Conservation (phyloP, 2,329 filamentous ascomycete genomes). For the Fusarium sp. region DNA sequence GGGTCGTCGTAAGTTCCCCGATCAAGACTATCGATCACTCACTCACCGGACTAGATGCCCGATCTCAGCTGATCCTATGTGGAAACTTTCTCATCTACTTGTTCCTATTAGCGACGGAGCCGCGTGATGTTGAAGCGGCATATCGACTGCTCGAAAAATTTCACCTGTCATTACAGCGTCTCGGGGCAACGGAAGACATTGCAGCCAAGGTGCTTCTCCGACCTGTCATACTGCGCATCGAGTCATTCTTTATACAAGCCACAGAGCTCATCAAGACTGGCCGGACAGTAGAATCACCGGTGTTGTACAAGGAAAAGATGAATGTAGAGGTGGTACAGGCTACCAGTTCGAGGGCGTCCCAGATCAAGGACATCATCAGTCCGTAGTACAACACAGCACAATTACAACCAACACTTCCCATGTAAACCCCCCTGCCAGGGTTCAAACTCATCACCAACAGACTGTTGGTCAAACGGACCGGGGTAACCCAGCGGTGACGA, state of each 20-base stretch:
- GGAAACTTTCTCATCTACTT: slow-evolving; percentile 61
- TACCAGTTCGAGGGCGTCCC: not conserved
- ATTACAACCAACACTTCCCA: not conserved
- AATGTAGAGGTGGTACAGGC: not conserved
- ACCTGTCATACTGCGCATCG: slow-evolving; percentile 50
- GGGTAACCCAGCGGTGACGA: not conserved
- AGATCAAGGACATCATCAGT: not conserved
- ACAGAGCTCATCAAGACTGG: slow-evolving; percentile 39
- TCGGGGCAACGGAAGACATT: slow-evolving; percentile 45
- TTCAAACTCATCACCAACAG: not conserved
- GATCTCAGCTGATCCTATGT: slow-evolving; percentile 58
- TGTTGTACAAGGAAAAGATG: not conserved
- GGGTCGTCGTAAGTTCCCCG: slow-evolving; percentile 53
- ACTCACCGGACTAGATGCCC: slow-evolving; percentile 40
- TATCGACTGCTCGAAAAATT: slow-evolving; percentile 51
- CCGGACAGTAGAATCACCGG: slow-evolving; percentile 24
- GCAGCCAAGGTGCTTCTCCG: slow-evolving; percentile 48
- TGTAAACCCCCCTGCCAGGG: not conserved
- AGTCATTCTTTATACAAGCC: slow-evolving; percentile 54
- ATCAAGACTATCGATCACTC: not conserved
- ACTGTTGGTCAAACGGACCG: not conserved
- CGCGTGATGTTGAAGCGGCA: slow-evolving; percentile 46
- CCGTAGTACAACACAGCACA: not conserved
- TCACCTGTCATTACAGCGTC: slow-evolving; percentile 50
- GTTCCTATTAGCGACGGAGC: slow-evolving; percentile 55